These are phyloP conservation scores for Iris macrosiphon DNA, from an alignment of 106 monocot genomes.

Conservation along the genomic window DNA sequence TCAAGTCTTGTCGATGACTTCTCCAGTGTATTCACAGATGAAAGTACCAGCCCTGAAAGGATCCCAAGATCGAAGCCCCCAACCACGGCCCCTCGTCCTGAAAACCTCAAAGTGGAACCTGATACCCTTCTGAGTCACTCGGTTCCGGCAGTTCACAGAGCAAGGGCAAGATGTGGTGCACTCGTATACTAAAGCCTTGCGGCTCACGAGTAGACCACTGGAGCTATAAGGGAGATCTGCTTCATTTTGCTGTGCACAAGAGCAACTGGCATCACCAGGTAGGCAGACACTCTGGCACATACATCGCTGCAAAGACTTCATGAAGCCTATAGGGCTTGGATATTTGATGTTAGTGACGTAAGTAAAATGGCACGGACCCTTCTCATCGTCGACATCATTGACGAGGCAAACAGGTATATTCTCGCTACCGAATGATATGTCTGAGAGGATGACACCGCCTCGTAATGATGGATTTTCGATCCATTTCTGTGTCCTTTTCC, in stretches of 20 bases:
- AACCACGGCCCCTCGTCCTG: constrained; percentile 49
- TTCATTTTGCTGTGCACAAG: constrained; percentile 49
- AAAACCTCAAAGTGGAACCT: constrained; percentile 80
- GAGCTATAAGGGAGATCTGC: constrained; percentile 61
- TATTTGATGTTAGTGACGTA: constrained; percentile 38
- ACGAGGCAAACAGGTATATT: constrained; percentile 60
- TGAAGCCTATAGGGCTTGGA: constrained; percentile 7
- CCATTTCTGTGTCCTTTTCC: constrained; percentile 68
- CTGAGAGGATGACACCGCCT: constrained; percentile 35
- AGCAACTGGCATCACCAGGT: constrained; percentile 46
- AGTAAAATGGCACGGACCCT: constrained; percentile 35
- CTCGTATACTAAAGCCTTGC: constrained; percentile 53
- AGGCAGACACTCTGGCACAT: constrained; percentile 56
- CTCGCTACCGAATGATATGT: constrained; percentile 58
- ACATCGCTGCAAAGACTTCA: constrained; percentile 36
- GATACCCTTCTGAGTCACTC: constrained; percentile 51
- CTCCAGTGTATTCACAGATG: constrained; percentile 72
- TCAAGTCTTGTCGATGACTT: constrained; percentile 23
- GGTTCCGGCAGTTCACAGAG: constrained; percentile 47
- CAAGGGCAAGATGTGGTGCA: constrained; percentile 52
- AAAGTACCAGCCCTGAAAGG: constrained; percentile 75
- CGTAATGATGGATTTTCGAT: constrained; percentile 47
- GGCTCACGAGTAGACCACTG: constrained; percentile 45
- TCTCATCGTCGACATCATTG: constrained; percentile 71
- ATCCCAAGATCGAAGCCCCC: constrained; percentile 91